These are phyloP conservation scores for Pseudocercospora ulei DNA, from an alignment of 2,329 filamentous ascomycete genomes.

Conservation along the genomic window DNA sequence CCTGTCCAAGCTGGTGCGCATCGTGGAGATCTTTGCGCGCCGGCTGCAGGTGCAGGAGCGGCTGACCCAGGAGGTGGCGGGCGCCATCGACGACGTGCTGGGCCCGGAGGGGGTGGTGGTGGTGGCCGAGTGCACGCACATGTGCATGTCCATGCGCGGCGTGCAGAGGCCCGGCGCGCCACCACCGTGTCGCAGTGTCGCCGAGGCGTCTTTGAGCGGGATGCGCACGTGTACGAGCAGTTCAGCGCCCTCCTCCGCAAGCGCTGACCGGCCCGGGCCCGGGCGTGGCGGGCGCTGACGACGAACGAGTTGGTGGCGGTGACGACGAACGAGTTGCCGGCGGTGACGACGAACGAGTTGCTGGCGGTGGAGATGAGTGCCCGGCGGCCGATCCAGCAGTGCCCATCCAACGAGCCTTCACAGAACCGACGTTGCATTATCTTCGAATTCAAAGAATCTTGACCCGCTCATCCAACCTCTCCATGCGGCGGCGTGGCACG, in stretches of 20 bases:
- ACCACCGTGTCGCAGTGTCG: conserved; percentile 96
- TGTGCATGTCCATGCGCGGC: conserved; percentile 99
- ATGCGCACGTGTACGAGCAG: conserved; percentile 87
- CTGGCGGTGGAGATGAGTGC: too few relatives aligned
- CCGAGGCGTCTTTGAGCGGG: conserved; percentile 81
- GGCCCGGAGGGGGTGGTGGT: conserved; percentile 91
- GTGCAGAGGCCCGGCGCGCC: conserved; percentile 75
- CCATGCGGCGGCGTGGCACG: too few relatives aligned
- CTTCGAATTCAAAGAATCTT: too few relatives aligned
- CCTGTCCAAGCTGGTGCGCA: conserved; percentile 83
- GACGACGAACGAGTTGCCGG: too few relatives aligned
- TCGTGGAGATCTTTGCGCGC: conserved; percentile 93
- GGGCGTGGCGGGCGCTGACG: too few relatives aligned
- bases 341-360: too few relatives aligned
- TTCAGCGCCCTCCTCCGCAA: conserved; percentile 55
- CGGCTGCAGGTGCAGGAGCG: conserved; percentile 92
- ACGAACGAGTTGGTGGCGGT: too few relatives aligned
- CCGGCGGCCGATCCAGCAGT: too few relatives aligned
- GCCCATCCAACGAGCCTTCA: too few relatives aligned
- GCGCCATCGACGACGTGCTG: conserved; percentile 84
- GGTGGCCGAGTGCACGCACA: conserved; percentile 89
- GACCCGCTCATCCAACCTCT: too few relatives aligned
- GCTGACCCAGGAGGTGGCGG: conserved; percentile 87
- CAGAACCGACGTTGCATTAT: too few relatives aligned
- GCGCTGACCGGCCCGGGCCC: too few relatives aligned